Base-by-base conservation (phyloP, 1,284 basidiomycete species). In the Inonotus obliquus region DNA sequence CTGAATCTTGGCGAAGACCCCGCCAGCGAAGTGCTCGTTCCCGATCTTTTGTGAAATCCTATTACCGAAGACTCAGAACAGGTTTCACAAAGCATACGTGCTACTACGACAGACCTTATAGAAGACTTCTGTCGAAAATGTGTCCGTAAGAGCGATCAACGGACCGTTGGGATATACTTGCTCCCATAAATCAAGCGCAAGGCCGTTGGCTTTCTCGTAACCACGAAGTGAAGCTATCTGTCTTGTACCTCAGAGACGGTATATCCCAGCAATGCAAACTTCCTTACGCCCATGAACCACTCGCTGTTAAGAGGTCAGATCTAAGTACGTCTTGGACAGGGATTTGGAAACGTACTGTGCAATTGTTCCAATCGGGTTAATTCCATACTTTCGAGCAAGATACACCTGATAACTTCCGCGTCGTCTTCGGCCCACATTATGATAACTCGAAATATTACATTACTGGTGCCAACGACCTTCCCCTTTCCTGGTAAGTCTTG, bases 281-380 rank as follows among this genome's bases (percentile, higher is more conserved):
- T 53, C 70, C 84, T 70, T 73, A 87, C 88, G 51, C 89, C 95
- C 95, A 98, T 98, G 71, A 93, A 94, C 92, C 94, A 96, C 76
- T 98, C 94, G 72, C 90, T 92, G 65, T 21, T 35, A 19, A 56
- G 2, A 27, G 29, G 9, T 64, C 23, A 55, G 27, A 57, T 29
- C 67, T 1, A 17, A 17, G 51, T 14, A 14, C 17, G 3, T 1
- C 14, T 17, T 1, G 7, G 29, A n/a, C 29, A 35, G 51, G 19
- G 39, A 54, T 37, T 44, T 53, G 51, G 57, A n/a, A 19, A 79
- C 86, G 68, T 74, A 92, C 89, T 96, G 94, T 9, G 92, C 93
- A 56, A 96, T 94, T 1, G 94, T 96, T 1, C 94, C 94, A 35
- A 92, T 79, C 0, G 90, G 88, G 37, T 73, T 72, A 14, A 94